phyloP scores from a whole-genome alignment of 805 yeast genomes.

The Yarrowia osloensis region DNA sequence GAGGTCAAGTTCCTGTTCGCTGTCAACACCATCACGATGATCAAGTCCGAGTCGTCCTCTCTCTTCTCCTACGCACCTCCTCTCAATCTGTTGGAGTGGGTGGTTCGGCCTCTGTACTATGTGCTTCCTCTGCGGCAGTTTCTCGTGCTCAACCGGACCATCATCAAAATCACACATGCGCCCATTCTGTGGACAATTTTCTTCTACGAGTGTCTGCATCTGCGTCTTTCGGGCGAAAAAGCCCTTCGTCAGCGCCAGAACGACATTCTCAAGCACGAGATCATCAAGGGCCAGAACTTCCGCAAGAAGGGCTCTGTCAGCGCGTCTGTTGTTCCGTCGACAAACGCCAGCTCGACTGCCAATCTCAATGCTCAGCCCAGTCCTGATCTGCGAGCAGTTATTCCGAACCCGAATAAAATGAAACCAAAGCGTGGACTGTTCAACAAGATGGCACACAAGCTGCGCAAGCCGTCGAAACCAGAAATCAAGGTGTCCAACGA shows the following conservation, averaged over 20 bases:
- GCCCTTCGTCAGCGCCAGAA: slow-evolving; percentile 14
- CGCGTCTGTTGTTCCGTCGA: not conserved
- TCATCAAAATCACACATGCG: slow-evolving; percentile 45
- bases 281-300: slow-evolving; percentile 30
- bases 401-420: not conserved
- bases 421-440: not conserved
- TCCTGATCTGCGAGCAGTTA: not conserved
- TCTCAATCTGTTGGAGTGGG: slow-evolving; percentile 42
- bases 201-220: slow-evolving; percentile 40
- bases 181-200: slow-evolving; percentile 44
- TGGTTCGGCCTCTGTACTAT: slow-evolving; percentile 41
- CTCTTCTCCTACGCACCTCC: slow-evolving; percentile 45
- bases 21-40: slow-evolving; percentile 45
- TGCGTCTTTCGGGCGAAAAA: slow-evolving; percentile 31
- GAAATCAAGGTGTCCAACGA: slow-evolving; percentile 37
- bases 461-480: slow-evolving; percentile 28
- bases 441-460: not conserved
- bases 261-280: slow-evolving; percentile 26
- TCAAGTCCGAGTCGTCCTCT: slow-evolving; percentile 44
- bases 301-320: slow-evolving; percentile 1
- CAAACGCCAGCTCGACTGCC: not conserved
- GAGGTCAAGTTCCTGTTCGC: slow-evolving; percentile 46
- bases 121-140: slow-evolving; percentile 41
- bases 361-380: not conserved
- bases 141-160: slow-evolving; percentile 41